phyloP scores from a whole-genome alignment of 768 basidiomycete species.

The Rhodotorula babjevae region DNA sequence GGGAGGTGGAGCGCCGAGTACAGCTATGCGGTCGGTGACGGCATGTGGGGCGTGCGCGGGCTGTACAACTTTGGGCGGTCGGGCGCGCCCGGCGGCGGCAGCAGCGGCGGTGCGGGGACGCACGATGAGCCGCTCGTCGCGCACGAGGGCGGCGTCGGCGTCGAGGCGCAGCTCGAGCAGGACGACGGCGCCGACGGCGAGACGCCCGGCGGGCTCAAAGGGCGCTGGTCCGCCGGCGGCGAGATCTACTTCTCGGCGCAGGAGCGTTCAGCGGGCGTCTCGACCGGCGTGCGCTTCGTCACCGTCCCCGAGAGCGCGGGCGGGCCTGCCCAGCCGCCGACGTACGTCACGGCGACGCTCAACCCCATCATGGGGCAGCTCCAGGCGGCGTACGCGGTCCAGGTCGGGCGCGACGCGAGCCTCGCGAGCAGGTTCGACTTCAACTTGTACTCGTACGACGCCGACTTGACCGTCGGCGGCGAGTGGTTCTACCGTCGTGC shows the following conservation, averaged over 20 bases:
- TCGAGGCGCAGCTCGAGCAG: neutral
- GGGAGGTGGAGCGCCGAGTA: constrained; percentile 92
- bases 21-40: constrained; percentile 87
- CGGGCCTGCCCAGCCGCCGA: constrained; percentile 76
- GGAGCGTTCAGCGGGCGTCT: constrained; percentile 92
- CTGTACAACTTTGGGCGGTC: constrained; percentile 87
- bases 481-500: constrained; percentile 64
- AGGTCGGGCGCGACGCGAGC: constrained; percentile 75
- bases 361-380: constrained; percentile 96
- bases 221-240: constrained; percentile 83
- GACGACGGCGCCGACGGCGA: constrained; percentile 78
- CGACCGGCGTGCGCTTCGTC: constrained; percentile 88
- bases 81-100: constrained; percentile 48
- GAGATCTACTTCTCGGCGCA: constrained; percentile 91
- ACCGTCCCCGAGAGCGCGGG: constrained; percentile 73
- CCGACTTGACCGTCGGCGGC: constrained; percentile 89
- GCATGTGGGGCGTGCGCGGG: constrained; percentile 82
- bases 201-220: constrained; percentile 82
- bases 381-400: constrained; percentile 83
- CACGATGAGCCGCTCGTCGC: too few relatives aligned
- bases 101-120: neutral
- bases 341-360: constrained; percentile 87
- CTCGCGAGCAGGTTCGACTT: constrained; percentile 75
- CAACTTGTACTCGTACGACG: constrained; percentile 94
- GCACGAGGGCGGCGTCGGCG: too few relatives aligned